Evolutionary conservation across 306 rosid genomes (phyloP).

Genomic region (Alnus rubra): DNA sequence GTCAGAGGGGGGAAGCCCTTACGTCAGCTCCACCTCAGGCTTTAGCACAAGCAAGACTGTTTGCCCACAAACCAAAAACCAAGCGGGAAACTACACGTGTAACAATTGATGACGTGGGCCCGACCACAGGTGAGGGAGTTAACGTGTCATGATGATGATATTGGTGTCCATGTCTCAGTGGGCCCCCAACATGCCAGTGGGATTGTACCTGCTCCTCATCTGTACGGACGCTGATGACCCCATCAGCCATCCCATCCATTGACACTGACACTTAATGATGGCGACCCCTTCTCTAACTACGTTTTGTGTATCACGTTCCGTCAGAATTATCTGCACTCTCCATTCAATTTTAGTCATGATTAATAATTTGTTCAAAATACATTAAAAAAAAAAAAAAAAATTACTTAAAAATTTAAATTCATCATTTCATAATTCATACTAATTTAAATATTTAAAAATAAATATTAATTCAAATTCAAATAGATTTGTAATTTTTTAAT

Average conservation of each 20-base stretch:
- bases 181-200: neutral
- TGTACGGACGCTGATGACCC: neutral
- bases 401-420: too few species aligned
- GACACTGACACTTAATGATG: neutral
- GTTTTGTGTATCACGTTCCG: neutral
- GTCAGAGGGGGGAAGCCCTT: neutral
- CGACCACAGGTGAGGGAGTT: neutral
- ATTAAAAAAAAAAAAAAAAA: too few species aligned
- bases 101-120: neutral
- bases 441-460: too few species aligned
- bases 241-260: neutral
- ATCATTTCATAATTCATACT: too few species aligned
- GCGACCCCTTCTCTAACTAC: neutral
- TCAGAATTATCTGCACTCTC: neutral
- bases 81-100: conserved; percentile 5
- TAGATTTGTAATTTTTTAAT: too few species aligned
- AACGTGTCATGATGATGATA: neutral
- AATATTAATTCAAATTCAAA: too few species aligned
- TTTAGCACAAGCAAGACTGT: neutral
- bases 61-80: neutral
- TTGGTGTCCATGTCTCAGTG: neutral
- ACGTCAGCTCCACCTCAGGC: conserved; percentile 16
- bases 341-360: too few species aligned
- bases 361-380: too few species aligned
- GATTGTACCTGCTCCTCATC: neutral